A percentile compares a stretch with the other conserved stretches of the same genome.
Conservation (phyloP, 352 stramenopile species). For the Phytophthora cactorum region DNA sequence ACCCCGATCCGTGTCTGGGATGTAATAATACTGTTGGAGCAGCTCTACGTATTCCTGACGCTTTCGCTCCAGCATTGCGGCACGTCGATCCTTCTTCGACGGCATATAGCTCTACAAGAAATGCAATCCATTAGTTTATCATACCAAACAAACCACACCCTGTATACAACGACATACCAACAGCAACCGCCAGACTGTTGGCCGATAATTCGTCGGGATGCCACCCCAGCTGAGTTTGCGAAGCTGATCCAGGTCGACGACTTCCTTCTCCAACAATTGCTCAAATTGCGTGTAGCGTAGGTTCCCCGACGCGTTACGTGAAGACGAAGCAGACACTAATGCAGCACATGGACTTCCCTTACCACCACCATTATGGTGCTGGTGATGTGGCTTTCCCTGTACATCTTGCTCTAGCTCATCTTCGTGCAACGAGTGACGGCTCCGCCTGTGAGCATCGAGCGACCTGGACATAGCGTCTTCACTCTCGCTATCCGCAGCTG, state of each 20-base stretch:
- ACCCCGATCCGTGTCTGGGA: conserved; percentile 94
- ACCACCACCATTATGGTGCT: conserved; percentile 9
- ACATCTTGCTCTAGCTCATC: conserved; percentile 31
- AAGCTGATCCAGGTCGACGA: conserved; percentile 91
- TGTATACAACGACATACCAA: conserved; percentile 60
- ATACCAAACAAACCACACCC: neutral
- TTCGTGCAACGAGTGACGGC: conserved; percentile 30
- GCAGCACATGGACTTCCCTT: conserved; percentile 12
- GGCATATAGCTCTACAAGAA: conserved; percentile 92
- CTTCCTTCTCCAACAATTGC: conserved; percentile 68
- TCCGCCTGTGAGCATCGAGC: conserved; percentile 21
- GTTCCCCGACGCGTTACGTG: conserved; percentile 71
- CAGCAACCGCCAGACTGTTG: conserved; percentile 96
- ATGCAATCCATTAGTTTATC: conserved; percentile 3
- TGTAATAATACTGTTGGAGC: conserved; percentile 97
- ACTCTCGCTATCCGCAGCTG: conserved; percentile 31
- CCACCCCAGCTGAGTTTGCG: conserved; percentile 93
- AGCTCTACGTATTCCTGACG: conserved; percentile 96
- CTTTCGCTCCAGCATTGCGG: conserved; percentile 93
- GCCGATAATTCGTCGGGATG: conserved; percentile 83
- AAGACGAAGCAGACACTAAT: conserved; percentile 25
- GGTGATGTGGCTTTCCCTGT: conserved; percentile 3
- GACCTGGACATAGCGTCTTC: conserved; percentile 36
- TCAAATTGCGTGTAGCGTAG: conserved; percentile 81
- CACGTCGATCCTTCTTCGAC: conserved; percentile 92